A percentile compares a stretch with the other conserved stretches of the same genome.
phyloP scores from a whole-genome alignment of 2,329 filamentous ascomycete species.

The Arachnomyces sp. region DNA sequence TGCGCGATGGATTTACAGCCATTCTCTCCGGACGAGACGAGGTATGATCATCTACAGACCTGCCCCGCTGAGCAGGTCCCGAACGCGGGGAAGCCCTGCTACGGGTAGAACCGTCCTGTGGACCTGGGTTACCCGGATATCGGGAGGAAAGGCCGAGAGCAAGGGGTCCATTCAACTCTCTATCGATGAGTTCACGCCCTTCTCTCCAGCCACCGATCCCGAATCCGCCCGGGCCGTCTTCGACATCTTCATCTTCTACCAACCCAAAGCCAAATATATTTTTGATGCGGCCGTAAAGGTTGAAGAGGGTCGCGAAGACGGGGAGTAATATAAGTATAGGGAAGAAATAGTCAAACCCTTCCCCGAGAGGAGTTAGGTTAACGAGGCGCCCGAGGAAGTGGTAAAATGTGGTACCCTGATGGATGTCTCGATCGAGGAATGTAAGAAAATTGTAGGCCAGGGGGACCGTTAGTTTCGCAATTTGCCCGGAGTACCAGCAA shows the following conservation, averaged over 20 bases:
- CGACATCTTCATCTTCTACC: constrained; percentile 61
- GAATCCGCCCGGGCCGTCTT: constrained; percentile 54
- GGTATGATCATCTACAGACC: constrained; percentile 3
- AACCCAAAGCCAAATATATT: constrained; percentile 72
- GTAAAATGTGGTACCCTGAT: constrained; percentile 75
- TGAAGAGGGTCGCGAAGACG: constrained; percentile 77
- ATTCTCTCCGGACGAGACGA: constrained; percentile 3
- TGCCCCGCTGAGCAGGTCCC: too few relatives aligned
- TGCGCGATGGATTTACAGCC: constrained; percentile 4
- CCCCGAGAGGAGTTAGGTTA: constrained; percentile 71
- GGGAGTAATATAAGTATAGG: constrained; percentile 82
- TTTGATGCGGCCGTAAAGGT: constrained; percentile 75
- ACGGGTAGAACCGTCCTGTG: too few relatives aligned
- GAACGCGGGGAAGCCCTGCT: too few relatives aligned
- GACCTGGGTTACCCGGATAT: not conserved
- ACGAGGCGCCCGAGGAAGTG: constrained; percentile 76
- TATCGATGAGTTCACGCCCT: constrained; percentile 80
- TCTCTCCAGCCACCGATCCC: constrained; percentile 85
- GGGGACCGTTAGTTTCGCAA: constrained; percentile 86
- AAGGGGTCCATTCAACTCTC: constrained; percentile 63
- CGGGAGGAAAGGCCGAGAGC: constrained; percentile 36
- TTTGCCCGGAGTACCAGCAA: constrained; percentile 91
- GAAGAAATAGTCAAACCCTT: constrained; percentile 81
- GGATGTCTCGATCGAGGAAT: constrained; percentile 67
- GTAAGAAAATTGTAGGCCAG: constrained; percentile 95